Percentiles rank a stretch among this genome's conserved stretches.
phyloP scores from a whole-genome alignment of 148 eudicot genomes.

The Heliamphora exappendiculata region DNA sequence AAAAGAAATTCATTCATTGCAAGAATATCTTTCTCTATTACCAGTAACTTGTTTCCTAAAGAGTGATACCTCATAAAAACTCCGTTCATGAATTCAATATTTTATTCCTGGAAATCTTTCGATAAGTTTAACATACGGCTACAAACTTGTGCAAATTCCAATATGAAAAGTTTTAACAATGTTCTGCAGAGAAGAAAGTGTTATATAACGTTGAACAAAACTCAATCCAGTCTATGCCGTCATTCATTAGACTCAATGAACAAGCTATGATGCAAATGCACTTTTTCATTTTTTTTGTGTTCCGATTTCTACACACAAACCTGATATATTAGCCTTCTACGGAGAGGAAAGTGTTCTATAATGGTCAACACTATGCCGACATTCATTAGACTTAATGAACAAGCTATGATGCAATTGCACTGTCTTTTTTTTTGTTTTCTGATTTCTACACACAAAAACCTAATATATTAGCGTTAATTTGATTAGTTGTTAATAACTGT shows the following conservation, averaged over 20 bases:
- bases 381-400: not conserved
- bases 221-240: too few relatives aligned
- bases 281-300: too few relatives aligned
- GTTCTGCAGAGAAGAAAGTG: too few relatives aligned
- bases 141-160: not conserved
- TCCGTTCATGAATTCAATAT: not conserved
- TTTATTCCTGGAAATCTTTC: not conserved
- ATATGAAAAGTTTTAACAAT: not conserved
- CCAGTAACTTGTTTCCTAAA: not conserved
- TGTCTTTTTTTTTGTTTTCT: not conserved
- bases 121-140: not conserved
- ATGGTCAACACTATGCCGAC: not conserved
- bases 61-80: not conserved
- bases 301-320: too few relatives aligned
- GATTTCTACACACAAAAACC: not conserved
- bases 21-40: not conserved
- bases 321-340: too few relatives aligned
- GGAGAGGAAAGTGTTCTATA: not conserved
- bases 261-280: too few relatives aligned
- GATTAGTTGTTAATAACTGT: too few relatives aligned
- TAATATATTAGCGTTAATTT: not conserved
- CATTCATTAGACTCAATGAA: too few relatives aligned
- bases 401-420: not conserved
- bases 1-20: not conserved
- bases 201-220: too few relatives aligned